These are phyloP conservation scores for Kokia cookei DNA, from an alignment of 441 rosid species.

Conservation along the genomic window DNA sequence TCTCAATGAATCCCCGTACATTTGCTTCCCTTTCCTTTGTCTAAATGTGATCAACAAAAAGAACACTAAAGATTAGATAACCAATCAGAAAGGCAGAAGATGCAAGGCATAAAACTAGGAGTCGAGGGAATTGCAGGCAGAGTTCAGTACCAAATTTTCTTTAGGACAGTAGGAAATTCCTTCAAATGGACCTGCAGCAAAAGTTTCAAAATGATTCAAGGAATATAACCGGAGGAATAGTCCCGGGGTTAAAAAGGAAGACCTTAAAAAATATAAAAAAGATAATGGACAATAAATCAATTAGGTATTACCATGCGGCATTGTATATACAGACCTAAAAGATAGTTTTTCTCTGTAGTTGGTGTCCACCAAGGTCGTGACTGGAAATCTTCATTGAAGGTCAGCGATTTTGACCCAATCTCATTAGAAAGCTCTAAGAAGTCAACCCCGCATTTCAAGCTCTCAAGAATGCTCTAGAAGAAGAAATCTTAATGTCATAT, in stretches of 20 bases:
- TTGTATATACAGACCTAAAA: constrained; percentile 58
- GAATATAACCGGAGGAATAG: neutral
- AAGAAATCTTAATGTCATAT: constrained; percentile 10
- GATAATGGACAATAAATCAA: neutral
- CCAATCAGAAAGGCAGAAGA: neutral
- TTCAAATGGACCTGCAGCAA: constrained; percentile 81
- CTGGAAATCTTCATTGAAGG: constrained; percentile 86
- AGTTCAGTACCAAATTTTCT: constrained; percentile 53
- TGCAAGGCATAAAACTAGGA: neutral
- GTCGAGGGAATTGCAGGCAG: neutral
- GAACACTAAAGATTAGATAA: constrained; percentile 3
- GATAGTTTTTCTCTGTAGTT: constrained; percentile 72
- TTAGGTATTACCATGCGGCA: neutral
- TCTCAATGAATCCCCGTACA: constrained; percentile 46
- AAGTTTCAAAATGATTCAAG: neutral
- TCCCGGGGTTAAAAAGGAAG: neutral
- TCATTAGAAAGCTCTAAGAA: constrained; percentile 80
- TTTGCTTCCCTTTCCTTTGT: constrained; percentile 63
- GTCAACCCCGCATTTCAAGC: constrained; percentile 58
- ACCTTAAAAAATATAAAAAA: neutral
- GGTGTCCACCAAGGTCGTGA: constrained; percentile 99
- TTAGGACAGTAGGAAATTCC: constrained; percentile 65
- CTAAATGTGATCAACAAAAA: constrained; percentile 31
- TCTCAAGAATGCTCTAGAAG: constrained; percentile 66
- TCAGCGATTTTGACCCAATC: constrained; percentile 64